Base-by-base conservation (phyloP, 116 monocot genomes). In the Zostera marina region DNA sequence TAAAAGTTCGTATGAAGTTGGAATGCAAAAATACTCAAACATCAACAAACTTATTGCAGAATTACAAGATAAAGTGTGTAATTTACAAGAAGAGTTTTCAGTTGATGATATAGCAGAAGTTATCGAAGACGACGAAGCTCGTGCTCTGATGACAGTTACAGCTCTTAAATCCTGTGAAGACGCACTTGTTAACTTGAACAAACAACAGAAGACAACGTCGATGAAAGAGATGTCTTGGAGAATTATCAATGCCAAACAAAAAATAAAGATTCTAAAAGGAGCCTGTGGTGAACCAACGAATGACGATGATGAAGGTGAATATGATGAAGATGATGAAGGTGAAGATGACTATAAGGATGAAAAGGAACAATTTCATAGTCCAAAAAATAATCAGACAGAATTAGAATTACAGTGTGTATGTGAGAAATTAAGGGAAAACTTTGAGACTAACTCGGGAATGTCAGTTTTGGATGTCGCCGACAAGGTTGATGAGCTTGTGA, bases 111-210 rank as follows among this genome's bases (percentile, higher is more conserved):
- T 4, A 26, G 26, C 26, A 26, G 26, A 1, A 4, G 26, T 68
- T 23, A 87, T 92, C 41, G 83, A 92, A 62, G 87, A 92, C 62
- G 78, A 92, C 15, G 92, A 82, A 43, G 92, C 92, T n/a, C 75
- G 87, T 13, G 82, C 83, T 32, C 59, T 92, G 47, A 92, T 92
- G 92, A 72, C 87, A 8, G 73, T 75, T 7, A 57, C 83, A 26
- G 92, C 80, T 32, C 78, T 87, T 21, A 77, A 69, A 63, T 86
- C 86, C 11, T 92, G 92, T 25, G 71, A 92, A 62, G 74, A 78
- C 56, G 76, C 83, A 9, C 62, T 92, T 20, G 24, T 63, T 25
- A 67, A 66, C 54, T 65, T 92, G 69, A 72, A 80, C 66, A 73
- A 80, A 41, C 67, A 77, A 23, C 80, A 83, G 49, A 74, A 72